These are phyloP conservation scores for Chrysopogon serrulatus DNA, from an alignment of 176 grass and related monocot species.

Conservation along the genomic window DNA sequence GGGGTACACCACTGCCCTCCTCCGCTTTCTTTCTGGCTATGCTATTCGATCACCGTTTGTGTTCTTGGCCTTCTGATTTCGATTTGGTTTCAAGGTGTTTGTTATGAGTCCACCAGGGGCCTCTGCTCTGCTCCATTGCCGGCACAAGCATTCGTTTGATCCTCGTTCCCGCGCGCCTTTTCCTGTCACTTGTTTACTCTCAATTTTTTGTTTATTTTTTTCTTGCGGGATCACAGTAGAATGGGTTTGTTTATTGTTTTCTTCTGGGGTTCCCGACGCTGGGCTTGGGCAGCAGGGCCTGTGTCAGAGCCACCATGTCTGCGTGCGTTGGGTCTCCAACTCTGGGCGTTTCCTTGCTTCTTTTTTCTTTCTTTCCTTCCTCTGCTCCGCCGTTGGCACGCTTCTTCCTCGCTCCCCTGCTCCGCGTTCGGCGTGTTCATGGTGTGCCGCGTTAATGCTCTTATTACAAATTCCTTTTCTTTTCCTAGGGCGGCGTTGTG, in stretches of 20 bases:
- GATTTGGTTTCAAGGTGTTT: not conserved
- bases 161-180: not conserved
- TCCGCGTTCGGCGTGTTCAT: constrained; percentile 7
- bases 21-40: not conserved
- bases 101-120: not conserved
- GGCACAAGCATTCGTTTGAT: constrained; percentile 19
- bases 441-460: not conserved
- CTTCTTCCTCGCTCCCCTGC: not conserved
- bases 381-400: not conserved
- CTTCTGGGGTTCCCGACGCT: constrained; percentile 5
- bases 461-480: not conserved
- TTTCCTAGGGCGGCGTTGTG: not conserved
- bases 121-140: not conserved
- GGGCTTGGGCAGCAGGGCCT: not conserved
- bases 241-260: constrained; percentile 21
- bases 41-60: not conserved
- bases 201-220: not conserved
- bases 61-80: not conserved
- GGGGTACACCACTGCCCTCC: not conserved
- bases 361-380: not conserved
- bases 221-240: constrained; percentile 3
- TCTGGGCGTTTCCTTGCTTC: not conserved
- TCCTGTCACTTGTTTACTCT: not conserved
- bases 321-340: constrained; percentile 47
- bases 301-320: constrained; percentile 30